These are phyloP conservation scores for Oidium heveae DNA, from an alignment of 2,329 filamentous ascomycete genomes.

Conservation along the genomic window DNA sequence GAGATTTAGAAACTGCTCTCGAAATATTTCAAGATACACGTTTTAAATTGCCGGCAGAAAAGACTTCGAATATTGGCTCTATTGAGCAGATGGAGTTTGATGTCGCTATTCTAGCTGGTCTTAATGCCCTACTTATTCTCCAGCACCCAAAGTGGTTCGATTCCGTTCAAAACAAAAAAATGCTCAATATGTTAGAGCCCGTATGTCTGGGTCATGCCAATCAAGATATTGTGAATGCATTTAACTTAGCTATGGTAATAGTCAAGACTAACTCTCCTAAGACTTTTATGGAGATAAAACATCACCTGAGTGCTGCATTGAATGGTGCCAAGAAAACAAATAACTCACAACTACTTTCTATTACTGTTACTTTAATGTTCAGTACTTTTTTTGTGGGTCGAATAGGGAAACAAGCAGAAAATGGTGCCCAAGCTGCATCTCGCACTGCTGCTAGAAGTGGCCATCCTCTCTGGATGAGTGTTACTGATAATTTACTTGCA, in stretches of 20 bases:
- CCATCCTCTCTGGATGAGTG: constrained; percentile 54
- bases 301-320: constrained; percentile 49
- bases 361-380: constrained; percentile 69
- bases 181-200: constrained; percentile 40
- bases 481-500: constrained; percentile 54
- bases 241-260: constrained; percentile 48
- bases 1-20: constrained; percentile 44
- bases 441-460: constrained; percentile 44
- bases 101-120: constrained; percentile 35
- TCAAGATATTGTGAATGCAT: constrained; percentile 52
- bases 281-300: constrained; percentile 54
- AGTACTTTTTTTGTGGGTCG: constrained; percentile 29
- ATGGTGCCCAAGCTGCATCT: constrained; percentile 45
- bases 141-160: constrained; percentile 32
- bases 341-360: constrained; percentile 60
- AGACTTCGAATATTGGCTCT: constrained; percentile 16
- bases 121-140: constrained; percentile 51
- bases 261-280: constrained; percentile 33
- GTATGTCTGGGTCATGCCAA: constrained; percentile 46
- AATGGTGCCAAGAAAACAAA: constrained; percentile 39
- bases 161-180: constrained; percentile 28
- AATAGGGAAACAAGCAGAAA: constrained; percentile 59
- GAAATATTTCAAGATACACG: constrained; percentile 34
- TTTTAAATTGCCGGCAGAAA: constrained; percentile 25
- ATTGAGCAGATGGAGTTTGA: constrained; percentile 31